Base-by-base conservation (phyloP, 2,329 filamentous ascomycete species). In the Fusarium marasasianum region DNA sequence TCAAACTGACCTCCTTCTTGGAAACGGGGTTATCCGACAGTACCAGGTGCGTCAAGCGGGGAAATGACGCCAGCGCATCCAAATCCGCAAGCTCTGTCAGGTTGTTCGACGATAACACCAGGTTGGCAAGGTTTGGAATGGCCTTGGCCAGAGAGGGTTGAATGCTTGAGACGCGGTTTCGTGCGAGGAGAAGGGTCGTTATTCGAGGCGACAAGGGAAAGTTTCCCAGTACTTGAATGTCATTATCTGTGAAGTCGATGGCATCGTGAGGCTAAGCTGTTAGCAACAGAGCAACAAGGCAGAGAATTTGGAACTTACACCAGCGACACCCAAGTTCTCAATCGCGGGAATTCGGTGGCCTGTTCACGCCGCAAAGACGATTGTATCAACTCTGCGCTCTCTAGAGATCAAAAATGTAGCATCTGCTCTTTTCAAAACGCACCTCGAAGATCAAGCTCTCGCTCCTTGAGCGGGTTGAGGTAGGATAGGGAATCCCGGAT, bases 401-500 rank as follows among this genome's bases (percentile, higher is more conserved):
- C 66, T 73, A 80, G 79, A 67, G 78, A 82, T 81, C 80, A 81
- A 81, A 70, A 79, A 90, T 95, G 94, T 94, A 98, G 94, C 91
- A 97, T 96, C 95, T 96, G 94, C 89, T 91, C 94, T 94, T 97
- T 94, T 93, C 93, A 74, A 91, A 85, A 89, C 95, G 91, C 93
- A 98, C 96, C 96, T 98, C 96, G 92, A 80, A 99, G 94, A 88
- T 98, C 95, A 84, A 99, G 91, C 90, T 99, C 96, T 85, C 96
- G 94, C 90, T 99, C 96, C 87, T 96, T 97, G 84, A 99, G 90
- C 83, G 96, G 95, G 86, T 98, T 99, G 86, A 98, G 93, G 89
- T 98, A 99, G 83, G 96, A 98, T 78, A 98, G 93, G 82, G 96
- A 98, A 84, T 91, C 92, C 85, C 94, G 91, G 86, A 99, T 97